phyloP scores from a whole-genome alignment of 257 asterid genomes.

The Verbena officinalis region DNA sequence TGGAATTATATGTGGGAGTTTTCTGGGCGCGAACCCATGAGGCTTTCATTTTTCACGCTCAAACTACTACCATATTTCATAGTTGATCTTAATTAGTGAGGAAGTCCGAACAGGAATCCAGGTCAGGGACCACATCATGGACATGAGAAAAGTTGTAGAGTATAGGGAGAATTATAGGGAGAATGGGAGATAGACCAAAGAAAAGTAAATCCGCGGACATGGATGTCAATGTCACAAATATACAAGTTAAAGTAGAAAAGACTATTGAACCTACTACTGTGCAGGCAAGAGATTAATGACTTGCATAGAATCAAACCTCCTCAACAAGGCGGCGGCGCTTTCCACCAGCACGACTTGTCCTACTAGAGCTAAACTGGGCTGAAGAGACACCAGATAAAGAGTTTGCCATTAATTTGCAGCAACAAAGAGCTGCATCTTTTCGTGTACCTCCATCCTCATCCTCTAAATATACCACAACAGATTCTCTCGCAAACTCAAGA shows the following conservation, averaged over 20 bases:
- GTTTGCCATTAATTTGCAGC: slow-evolving; percentile 91
- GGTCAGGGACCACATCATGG: too few relatives aligned
- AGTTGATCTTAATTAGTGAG: too few relatives aligned
- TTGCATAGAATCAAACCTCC: slow-evolving; percentile 62
- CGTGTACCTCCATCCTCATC: slow-evolving; percentile 96
- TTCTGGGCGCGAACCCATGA: too few relatives aligned
- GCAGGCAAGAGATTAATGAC: slow-evolving; percentile 19
- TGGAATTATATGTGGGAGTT: too few relatives aligned
- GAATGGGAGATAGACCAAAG: slow-evolving; percentile 18
- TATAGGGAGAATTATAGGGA: too few relatives aligned
- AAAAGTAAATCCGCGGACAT: slow-evolving; percentile 9
- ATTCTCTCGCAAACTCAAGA: slow-evolving; percentile 91
- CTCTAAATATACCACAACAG: slow-evolving; percentile 85
- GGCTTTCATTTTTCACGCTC: too few relatives aligned
- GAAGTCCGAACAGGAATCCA: too few relatives aligned
- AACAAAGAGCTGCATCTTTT: slow-evolving; percentile 97
- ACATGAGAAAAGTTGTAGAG: too few relatives aligned
- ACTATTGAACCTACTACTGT: not conserved
- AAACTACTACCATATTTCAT: too few relatives aligned
- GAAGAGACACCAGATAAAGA: slow-evolving; percentile 74
- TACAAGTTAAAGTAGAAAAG: slow-evolving; percentile 16
- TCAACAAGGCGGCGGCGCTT: slow-evolving; percentile 92
- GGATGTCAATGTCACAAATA: slow-evolving; percentile 3
- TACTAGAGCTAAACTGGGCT: slow-evolving; percentile 69
- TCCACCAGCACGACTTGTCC: slow-evolving; percentile 87